Evolutionary conservation across 306 rosid genomes (phyloP).

Genomic region (Rosa multiflora): DNA sequence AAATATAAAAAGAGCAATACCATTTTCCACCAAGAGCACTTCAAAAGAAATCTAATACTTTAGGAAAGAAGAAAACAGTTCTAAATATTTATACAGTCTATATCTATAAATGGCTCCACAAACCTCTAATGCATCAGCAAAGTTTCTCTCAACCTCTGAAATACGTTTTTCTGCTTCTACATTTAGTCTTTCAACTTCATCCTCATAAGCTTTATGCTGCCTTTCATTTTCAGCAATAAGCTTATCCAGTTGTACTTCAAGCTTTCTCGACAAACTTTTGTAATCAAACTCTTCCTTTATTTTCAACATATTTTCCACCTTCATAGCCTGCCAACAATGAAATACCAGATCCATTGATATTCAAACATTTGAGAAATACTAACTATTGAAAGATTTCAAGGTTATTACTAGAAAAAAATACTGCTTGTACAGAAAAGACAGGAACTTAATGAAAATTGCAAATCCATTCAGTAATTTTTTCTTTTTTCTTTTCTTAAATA

Average conservation of each 20-base stretch:
- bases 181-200: slow-evolving; percentile 70
- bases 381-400: neutral
- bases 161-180: slow-evolving; percentile 71
- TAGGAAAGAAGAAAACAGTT: neutral
- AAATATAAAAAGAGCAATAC: neutral
- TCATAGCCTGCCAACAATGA: slow-evolving; percentile 72
- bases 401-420: neutral
- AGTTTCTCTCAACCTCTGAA: slow-evolving; percentile 81
- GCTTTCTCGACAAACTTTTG: slow-evolving; percentile 88
- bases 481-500: neutral
- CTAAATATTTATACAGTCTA: neutral
- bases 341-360: slow-evolving; percentile 22
- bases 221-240: slow-evolving; percentile 93
- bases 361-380: slow-evolving; percentile 10
- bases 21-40: neutral
- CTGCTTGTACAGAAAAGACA: neutral
- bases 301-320: slow-evolving; percentile 95
- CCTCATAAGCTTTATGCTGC: slow-evolving; percentile 83
- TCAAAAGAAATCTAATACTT: neutral
- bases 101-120: slow-evolving; percentile 30
- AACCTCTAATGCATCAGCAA: slow-evolving; percentile 94
- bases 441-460: neutral
- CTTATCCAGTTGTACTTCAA: slow-evolving; percentile 86
- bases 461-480: neutral
- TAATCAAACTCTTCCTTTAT: slow-evolving; percentile 98